Conservation (phyloP, 495 filamentous ascomycete genomes). For the Neurospora sp. region DNA sequence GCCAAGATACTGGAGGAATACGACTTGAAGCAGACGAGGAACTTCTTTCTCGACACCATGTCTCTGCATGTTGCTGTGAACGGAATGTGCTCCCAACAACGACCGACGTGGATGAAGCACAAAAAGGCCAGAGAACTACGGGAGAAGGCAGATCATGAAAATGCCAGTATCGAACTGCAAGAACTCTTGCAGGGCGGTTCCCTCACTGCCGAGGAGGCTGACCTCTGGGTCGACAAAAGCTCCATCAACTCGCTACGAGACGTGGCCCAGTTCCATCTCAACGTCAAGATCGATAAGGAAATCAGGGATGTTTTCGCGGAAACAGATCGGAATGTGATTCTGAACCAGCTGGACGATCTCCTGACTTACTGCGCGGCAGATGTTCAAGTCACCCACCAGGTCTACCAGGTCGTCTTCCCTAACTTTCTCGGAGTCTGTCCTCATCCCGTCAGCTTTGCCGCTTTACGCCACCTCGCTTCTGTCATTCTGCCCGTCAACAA, state of each 20-base stretch:
- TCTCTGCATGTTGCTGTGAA: slow-evolving; percentile 96
- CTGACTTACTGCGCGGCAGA: slow-evolving; percentile 95
- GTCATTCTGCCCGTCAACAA: slow-evolving; percentile 85
- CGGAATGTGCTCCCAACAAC: slow-evolving; percentile 95
- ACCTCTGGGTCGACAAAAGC: slow-evolving; percentile 89
- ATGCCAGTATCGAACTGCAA: slow-evolving; percentile 57
- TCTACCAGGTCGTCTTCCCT: slow-evolving; percentile 86
- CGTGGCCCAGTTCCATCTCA: slow-evolving; percentile 93
- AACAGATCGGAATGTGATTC: slow-evolving; percentile 58
- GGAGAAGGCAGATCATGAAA: slow-evolving; percentile 68
- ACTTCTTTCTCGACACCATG: slow-evolving; percentile 95
- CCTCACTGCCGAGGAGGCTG: slow-evolving; percentile 73
- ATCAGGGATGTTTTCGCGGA: slow-evolving; percentile 81
- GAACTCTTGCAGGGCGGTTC: slow-evolving; percentile 57
- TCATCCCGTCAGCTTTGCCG: slow-evolving; percentile 95
- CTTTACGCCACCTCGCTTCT: slow-evolving; percentile 80
- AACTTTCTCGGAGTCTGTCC: slow-evolving; percentile 81
- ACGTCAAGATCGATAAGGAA: slow-evolving; percentile 84
- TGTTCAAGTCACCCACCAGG: slow-evolving; percentile 82
- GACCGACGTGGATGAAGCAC: slow-evolving; percentile 94
- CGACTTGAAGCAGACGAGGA: slow-evolving; percentile 65
- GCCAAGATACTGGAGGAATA: slow-evolving; percentile 89
- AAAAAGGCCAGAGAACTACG: slow-evolving; percentile 78
- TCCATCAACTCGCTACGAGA: slow-evolving; percentile 92
- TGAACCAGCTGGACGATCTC: slow-evolving; percentile 63